These are phyloP conservation scores for Populus euphratica DNA, from an alignment of 345 rosid species.

Conservation along the genomic window DNA sequence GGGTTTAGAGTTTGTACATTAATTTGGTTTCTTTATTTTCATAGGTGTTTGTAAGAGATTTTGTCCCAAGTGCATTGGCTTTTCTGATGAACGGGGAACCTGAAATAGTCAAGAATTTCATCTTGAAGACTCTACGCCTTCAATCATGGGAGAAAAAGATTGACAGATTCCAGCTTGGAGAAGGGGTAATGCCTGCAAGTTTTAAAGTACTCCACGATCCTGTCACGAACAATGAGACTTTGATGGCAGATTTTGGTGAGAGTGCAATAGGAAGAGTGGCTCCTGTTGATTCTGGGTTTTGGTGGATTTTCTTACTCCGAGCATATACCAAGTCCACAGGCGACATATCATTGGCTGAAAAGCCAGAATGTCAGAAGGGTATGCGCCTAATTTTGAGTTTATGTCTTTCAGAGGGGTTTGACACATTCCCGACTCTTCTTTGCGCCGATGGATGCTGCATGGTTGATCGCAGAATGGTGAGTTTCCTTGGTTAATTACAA, in stretches of 20 bases:
- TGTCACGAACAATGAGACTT: conserved; percentile 65
- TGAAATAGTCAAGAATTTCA: conserved; percentile 77
- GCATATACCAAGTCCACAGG: conserved; percentile 93
- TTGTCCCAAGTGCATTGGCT: conserved; percentile 86
- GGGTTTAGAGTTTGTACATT: not conserved
- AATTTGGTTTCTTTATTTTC: conserved; percentile 5
- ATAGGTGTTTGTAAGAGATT: conserved; percentile 93
- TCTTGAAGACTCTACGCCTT: conserved; percentile 87
- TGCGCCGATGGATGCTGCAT: conserved; percentile 98
- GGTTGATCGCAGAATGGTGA: conserved; percentile 98
- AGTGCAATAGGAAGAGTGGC: conserved; percentile 98
- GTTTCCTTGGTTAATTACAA: conserved; percentile 16
- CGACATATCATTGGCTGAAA: conserved; percentile 75
- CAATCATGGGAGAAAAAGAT: conserved; percentile 99
- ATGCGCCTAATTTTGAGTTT: conserved; percentile 83
- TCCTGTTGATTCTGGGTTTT: conserved; percentile 94
- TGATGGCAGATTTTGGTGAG: conserved; percentile 94
- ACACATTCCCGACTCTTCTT: conserved; percentile 93
- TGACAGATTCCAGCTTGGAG: conserved; percentile 92
- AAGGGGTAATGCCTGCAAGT: conserved; percentile 99
- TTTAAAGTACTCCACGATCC: conserved; percentile 95
- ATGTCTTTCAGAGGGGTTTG: conserved; percentile 92
- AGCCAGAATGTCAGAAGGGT: conserved; percentile 94
- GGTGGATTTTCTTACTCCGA: conserved; percentile 94
- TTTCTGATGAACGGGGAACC: conserved; percentile 86